Conservation (phyloP, 345 rosid species). For the Abelmoschus esculentus region DNA sequence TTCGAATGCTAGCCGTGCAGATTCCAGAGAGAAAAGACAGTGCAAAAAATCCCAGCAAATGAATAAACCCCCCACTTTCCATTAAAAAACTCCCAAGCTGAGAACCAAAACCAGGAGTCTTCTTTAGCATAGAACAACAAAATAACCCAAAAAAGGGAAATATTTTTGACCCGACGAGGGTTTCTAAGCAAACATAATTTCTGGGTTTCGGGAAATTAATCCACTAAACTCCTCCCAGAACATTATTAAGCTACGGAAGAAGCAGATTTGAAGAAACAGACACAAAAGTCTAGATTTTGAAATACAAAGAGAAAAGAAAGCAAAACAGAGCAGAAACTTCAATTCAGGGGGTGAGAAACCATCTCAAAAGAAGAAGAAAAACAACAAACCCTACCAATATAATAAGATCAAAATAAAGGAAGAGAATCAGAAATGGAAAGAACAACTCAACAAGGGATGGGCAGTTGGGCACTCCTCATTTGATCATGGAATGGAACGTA, state of each 20-base stretch:
- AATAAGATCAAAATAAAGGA: not conserved
- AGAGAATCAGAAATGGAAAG: not conserved
- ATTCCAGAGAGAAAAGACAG: constrained; percentile 23
- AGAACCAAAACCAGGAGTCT: not conserved
- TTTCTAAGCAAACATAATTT: not conserved
- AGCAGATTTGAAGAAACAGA: constrained; percentile 9
- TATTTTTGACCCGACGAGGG: not conserved
- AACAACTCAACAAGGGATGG: not conserved
- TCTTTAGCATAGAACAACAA: not conserved
- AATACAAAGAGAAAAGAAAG: not conserved
- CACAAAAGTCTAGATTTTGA: not conserved
- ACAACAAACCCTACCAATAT: not conserved
- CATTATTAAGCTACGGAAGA: not conserved
- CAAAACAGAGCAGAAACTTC: not conserved
- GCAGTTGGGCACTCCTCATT: constrained; percentile 2
- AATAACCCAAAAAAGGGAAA: not conserved
- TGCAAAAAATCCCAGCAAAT: constrained; percentile 20
- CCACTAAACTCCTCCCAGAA: not conserved
- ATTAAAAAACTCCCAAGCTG: constrained; percentile 22
- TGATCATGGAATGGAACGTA: not conserved
- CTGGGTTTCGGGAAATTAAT: not conserved
- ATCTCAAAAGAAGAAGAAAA: not conserved
- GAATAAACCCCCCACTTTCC: constrained; percentile 21
- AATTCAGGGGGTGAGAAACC: not conserved
- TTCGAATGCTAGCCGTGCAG: constrained; percentile 32